A percentile compares a stretch with the other conserved stretches of the same genome.
Conservation (phyloP, 2,329 filamentous ascomycete species). For the Claviceps sp. region DNA sequence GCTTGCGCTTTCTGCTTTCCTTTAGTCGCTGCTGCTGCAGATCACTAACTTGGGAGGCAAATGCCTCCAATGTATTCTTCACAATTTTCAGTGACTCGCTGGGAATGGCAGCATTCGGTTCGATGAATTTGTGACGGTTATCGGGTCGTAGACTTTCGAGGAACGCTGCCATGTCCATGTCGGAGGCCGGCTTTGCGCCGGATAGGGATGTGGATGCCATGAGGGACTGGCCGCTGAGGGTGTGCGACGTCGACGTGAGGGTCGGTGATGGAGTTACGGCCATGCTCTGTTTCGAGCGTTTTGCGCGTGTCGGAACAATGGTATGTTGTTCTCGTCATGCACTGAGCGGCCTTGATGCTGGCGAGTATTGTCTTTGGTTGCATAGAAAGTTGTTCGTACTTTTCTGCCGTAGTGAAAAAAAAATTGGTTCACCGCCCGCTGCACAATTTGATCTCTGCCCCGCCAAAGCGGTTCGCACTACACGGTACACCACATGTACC, state of each 20-base stretch:
- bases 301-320: neutral
- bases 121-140: constrained; percentile 63
- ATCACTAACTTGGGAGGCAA: constrained; percentile 61
- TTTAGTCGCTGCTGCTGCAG: constrained; percentile 57
- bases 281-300: constrained; percentile 16
- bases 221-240: constrained; percentile 38
- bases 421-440: constrained; percentile 8
- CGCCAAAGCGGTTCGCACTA: too few species aligned
- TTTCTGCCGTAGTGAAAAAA: constrained; percentile 7
- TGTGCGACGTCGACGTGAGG: constrained; percentile 51
- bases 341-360: neutral
- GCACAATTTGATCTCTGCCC: neutral
- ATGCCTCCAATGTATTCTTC: constrained; percentile 68
- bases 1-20: constrained; percentile 66
- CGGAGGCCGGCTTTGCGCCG: constrained; percentile 17
- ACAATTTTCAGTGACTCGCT: constrained; percentile 58
- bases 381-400: neutral
- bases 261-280: constrained; percentile 38
- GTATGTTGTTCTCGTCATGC: neutral
- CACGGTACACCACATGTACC: too few species aligned
- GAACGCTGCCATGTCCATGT: constrained; percentile 33
- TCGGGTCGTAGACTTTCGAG: constrained; percentile 42
- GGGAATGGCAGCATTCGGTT: constrained; percentile 53
- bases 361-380: neutral
- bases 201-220: constrained; percentile 27